Base-by-base conservation (phyloP, 768 basidiomycete genomes). In the Suillus sp. region DNA sequence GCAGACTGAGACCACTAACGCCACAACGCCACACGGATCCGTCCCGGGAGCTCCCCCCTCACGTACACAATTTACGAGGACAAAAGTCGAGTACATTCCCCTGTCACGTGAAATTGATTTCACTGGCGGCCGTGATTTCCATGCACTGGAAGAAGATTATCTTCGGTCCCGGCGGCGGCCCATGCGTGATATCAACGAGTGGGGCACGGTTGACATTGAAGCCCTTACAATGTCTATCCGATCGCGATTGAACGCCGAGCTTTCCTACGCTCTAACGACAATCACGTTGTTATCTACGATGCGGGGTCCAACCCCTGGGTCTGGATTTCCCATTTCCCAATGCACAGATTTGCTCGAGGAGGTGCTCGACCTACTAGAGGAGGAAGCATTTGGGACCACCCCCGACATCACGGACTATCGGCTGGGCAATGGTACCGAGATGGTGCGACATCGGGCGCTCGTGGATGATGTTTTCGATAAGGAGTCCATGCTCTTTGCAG, bases 161-260 rank as follows among this genome's bases (percentile, higher is more conserved):
- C 69, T 75, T 35, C 82, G 78, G 38, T 71, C 81, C 20, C 79
- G 84, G 53, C 79, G 83, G 59, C 84, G 90, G 50, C 81, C 84
- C 7, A 74, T 90, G 69, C 83, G 91, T 62, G 86, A 89, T 58
- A 83, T 93, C 66, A 87, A 89, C 71, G 93, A 96, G 60, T 93
- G 95, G 87, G 95, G 93, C 25, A 83, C 81, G 9, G 86, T 96
- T 57, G 96, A 99, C 69, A 88, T 98, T 63, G 95, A 97, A 71
- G 88, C 88, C n/a, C 81, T 99, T 57, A 89, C 88, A n/a, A 89
- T 99, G 90, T 92, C 92, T 35, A 78, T 99, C 45, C 90, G 95
- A 37, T 96, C 92, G 40, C 83, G 96, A 40, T 77, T 98, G 47
- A 83, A 88, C 10, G 82, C 86, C 53, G 96, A 99, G 74, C 78